Evolutionary conservation across 2,329 filamentous ascomycete genomes (phyloP), one percentile per base, ranked within the genome.

Genomic region (Colletotrichum nymphaeae): DNA sequence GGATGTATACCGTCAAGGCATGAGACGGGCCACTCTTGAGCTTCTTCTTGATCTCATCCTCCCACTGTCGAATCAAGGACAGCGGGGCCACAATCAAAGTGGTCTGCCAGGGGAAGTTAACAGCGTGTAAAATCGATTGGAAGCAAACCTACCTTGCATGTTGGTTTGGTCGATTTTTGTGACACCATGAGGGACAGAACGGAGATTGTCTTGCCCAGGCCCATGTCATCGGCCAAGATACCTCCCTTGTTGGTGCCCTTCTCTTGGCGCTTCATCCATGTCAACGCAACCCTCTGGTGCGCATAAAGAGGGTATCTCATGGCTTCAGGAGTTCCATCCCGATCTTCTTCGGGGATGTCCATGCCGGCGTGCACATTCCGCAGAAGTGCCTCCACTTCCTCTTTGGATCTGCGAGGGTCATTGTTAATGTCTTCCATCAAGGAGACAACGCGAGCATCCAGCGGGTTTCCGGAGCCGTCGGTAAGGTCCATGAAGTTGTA

Each of bases 1-100:
- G 89, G 37, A 95, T 87, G 76, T 90, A 91, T 1, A 94, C 91
- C 0, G 86, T 90, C 16, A 97, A 83, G 37, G 86, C 84, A 78
- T 93, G 86, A 0, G 83, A 83, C 0, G 82, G 8, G 19, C 42
- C 42, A 49, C 19, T 76, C 74, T 91, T 91, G 46, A 97, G 82
- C 81, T 95, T 95, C 49, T 87, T 88, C 71, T 86, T 81, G 59
- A 98, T 94, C 81, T 98, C 95, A 60, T 92, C 88, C 78, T 94
- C 91, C 95, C 95, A 98, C 80, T 98, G 95, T 19, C 91, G 90
- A 80, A 97, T 89, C 19, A 98, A 85, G 3, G 94, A 92, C 12
- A 97, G 91, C 0, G 95, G 95, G 0, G 93, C 94, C 60, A 97
- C 87, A 60, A 98, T 94, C 28, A 98, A 84, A n/a, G 92, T 97